These are phyloP conservation scores for Calocybe cyanea DNA, from an alignment of 768 basidiomycete genomes.

Conservation along the genomic window DNA sequence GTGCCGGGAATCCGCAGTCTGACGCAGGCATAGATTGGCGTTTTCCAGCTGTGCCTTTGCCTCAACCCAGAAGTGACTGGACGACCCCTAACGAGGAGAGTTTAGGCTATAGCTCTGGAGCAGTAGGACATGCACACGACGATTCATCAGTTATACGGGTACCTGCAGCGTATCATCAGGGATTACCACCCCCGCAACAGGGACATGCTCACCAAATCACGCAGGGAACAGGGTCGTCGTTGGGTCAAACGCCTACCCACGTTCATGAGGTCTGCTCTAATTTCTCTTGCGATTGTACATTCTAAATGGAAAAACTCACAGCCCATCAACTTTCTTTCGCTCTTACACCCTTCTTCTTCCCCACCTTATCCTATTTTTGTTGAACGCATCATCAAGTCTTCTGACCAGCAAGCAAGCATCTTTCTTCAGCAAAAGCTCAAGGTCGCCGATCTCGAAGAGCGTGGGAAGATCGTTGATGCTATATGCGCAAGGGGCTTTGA, in stretches of 20 bases:
- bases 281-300: conserved; percentile 14
- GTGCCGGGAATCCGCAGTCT: conserved; percentile 10
- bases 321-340: conserved; percentile 87
- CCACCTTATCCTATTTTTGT: conserved; percentile 84
- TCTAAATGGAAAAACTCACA: conserved; percentile 28
- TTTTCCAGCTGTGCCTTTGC: conserved; percentile 28
- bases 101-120: conserved; percentile 7
- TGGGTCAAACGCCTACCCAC: conserved; percentile 14
- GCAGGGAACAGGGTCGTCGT: conserved; percentile 20
- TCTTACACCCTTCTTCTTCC: conserved; percentile 80
- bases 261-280: conserved; percentile 47
- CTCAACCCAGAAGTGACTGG: conserved; percentile 11
- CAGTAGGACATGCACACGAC: conserved; percentile 4
- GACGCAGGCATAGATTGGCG: conserved; percentile 37
- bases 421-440: conserved; percentile 90
- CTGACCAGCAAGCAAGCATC: conserved; percentile 88
- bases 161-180: conserved; percentile 15
- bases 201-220: neutral
- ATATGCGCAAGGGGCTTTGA: conserved; percentile 82
- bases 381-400: conserved; percentile 81
- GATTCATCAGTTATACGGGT: neutral
- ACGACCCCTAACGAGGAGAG: conserved; percentile 7
- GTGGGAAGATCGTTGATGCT: conserved; percentile 82
- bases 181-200: conserved; percentile 4
- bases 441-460: conserved; percentile 73